Evolutionary conservation across 2,329 filamentous ascomycete species (phyloP), one percentile per base, ranked within the genome.

Genomic region (Plectosphaerella plurivora): DNA sequence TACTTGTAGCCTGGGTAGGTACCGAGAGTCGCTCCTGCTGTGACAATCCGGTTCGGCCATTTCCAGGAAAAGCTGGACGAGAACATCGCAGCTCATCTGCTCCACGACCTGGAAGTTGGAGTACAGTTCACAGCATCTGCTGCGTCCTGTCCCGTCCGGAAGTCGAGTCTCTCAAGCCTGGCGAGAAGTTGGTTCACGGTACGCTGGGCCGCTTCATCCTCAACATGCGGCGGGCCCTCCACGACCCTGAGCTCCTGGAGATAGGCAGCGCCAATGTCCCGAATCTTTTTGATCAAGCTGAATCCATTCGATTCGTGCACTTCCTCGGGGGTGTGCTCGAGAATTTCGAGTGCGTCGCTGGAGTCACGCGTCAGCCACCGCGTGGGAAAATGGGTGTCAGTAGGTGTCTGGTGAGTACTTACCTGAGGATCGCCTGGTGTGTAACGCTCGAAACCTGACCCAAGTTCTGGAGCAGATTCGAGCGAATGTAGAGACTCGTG

Each of bases 201-300:
- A 7, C 47, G 47, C 47, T 48, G 47, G 15, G 47, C 47, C 16
- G 28, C 2, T 18, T 41, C 35, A 12, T 48, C 16, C 2, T 37
- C 47, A 3, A 24, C 33, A 10, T 48, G 47, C 9, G 25, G 24
- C 12, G 33, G 18, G 14, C 47, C 47, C 16, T 48, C 47, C 18
- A 35, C 39, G 1, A 48, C 47, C 36, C 35, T 33, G 14, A 60
- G 50, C 33, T 60, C 57, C 16, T 67, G 62, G 2, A 70, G 55
- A 25, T 70, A 67, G 1, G 66, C 68, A 3, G 64, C 63, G 4
- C 66, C 68, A 51, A 69, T 66, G 50, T 71, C 69, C 18, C 69
- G 58, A 25, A 70, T 61, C 53, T 71, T 71, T 15, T 66, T 63
- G 12, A 69, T 62, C 0, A 68, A 42, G 41, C 63, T 65, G 16